Percentiles rank a stretch among this genome's conserved stretches.
Evolutionary conservation across 2,329 filamentous ascomycete species (phyloP).

Genomic region (Pseudocercospora vitis): DNA sequence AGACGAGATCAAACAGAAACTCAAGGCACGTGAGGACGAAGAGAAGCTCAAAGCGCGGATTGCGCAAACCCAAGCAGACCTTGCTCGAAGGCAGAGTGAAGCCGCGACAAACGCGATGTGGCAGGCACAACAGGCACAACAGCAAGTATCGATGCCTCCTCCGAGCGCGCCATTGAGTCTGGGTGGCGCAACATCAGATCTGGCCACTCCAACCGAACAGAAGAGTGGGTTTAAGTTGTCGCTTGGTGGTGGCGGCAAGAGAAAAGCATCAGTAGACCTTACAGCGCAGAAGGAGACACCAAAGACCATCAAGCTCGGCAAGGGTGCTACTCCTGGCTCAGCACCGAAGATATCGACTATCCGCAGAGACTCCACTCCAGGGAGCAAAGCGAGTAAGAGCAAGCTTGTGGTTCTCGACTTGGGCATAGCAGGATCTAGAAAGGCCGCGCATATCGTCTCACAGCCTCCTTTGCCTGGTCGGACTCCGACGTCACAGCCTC

Average conservation of each 20-base stretch:
- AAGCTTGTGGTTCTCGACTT: conserved; percentile 16
- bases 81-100: conserved; percentile 7
- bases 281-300: conserved; percentile 28
- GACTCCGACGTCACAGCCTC: conserved; percentile 9
- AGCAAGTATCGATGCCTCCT: conserved; percentile 18
- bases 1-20: conserved; percentile 16
- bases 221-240: conserved; percentile 32
- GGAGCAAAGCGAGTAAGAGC: conserved; percentile 16
- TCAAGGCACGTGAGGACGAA: conserved; percentile 14
- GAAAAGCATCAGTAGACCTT: conserved; percentile 30
- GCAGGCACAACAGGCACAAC: conserved; percentile 17
- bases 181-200: background rate
- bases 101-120: conserved; percentile 13
- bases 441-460: conserved; percentile 26
- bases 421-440: conserved; percentile 19
- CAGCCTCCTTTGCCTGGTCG: conserved; percentile 18
- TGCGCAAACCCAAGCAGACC: conserved; percentile 14
- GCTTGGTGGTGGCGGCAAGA: conserved; percentile 30
- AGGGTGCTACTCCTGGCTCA: conserved; percentile 22
- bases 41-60: conserved; percentile 17
- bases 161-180: conserved; percentile 9
- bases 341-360: conserved; percentile 12
- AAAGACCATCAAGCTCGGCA: conserved; percentile 31
- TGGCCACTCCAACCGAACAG: conserved; percentile 22
- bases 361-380: conserved; percentile 7